Evolutionary conservation across 2,329 filamentous ascomycete genomes (phyloP), one percentile per base, ranked within the genome.

Genomic region (Juglanconis oblonga): DNA sequence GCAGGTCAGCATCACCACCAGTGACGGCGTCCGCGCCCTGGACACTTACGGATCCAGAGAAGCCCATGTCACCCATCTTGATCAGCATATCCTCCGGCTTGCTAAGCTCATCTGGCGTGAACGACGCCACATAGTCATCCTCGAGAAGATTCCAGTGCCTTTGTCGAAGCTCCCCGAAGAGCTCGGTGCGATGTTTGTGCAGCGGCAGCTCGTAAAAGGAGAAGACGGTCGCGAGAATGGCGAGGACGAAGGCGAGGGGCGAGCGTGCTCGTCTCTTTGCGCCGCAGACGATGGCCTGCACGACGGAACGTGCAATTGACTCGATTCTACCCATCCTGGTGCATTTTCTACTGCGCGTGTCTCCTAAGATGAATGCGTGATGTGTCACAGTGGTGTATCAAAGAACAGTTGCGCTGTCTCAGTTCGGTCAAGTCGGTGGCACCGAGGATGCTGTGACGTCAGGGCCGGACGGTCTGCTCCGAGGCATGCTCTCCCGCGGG

Each of bases 21-120:
- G 1, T 32, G 17, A 5, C 6, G 35, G 24, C 2, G 1, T 2
- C 6, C 14, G 8, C 13, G 32, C 33, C 13, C 13, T 3, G 10
- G 2, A 17, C n/a, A 62, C 66, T 57, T 71, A 85, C 81, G 29
- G 88, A 91, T 52, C 89, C 89, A 33, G 87, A 90, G 69, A 89
- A 90, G 3, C 89, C 89, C 73, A 92, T 78, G 68, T 91, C 87
- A 1, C 87, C 88, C 62, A 88, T 81, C 1, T 86, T 72, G 2
- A 80, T 72, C 36, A 91, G 73, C 0, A 76, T 71, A 14, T 71
- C 69, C 17, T 70, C 69, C 0, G 45, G 51, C 73, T 65, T 76
- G 11, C 71, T 74, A 64, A 87, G 87, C 29, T 80, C 80, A 10
- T 80, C 74, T 0, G 64, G 58, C 10, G 64, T 66, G 60, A 79